phyloP scores from a whole-genome alignment of 2,329 filamentous ascomycete species.

The Alternaria tenuissima region DNA sequence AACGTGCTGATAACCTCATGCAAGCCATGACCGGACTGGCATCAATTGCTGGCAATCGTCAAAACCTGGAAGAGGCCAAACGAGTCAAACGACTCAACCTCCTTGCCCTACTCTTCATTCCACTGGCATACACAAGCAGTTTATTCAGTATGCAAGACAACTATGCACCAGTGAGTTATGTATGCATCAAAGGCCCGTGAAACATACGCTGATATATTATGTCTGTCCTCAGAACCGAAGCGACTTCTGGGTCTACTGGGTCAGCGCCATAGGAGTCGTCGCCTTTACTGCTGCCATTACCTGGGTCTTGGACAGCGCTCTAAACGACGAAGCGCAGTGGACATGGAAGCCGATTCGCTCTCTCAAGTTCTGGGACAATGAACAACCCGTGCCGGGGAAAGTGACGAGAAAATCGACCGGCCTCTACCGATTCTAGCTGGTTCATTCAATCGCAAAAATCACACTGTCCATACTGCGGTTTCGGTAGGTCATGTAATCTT shows the following conservation, averaged over 20 bases:
- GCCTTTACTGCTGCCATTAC: conserved; percentile 35
- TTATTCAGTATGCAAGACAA: conserved; percentile 48
- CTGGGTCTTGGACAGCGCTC: conserved; percentile 35
- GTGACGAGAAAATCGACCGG: conserved; percentile 21
- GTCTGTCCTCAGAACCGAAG: conserved; percentile 15
- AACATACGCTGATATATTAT: neutral
- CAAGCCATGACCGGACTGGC: conserved; percentile 47
- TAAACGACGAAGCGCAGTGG: conserved; percentile 44
- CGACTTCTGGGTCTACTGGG: conserved; percentile 46
- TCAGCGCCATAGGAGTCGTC: conserved; percentile 36
- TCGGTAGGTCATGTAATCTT: neutral
- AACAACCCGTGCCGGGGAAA: neutral
- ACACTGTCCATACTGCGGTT: neutral
- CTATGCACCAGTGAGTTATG: conserved; percentile 29
- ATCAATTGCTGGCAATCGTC: conserved; percentile 44
- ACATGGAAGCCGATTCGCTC: conserved; percentile 15
- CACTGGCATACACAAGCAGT: conserved; percentile 42
- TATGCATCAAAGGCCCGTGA: neutral
- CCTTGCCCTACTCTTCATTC: conserved; percentile 46
- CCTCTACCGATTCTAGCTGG: conserved; percentile 17
- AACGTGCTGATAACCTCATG: conserved; percentile 45
- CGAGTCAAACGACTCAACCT: conserved; percentile 45
- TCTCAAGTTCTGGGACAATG: conserved; percentile 27
- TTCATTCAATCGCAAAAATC: neutral
- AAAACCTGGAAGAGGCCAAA: conserved; percentile 48